Percentiles rank a stretch among this genome's conserved stretches.
Evolutionary conservation across 352 stramenopile species (phyloP).

Genomic region (Stramenopiles sp.): DNA sequence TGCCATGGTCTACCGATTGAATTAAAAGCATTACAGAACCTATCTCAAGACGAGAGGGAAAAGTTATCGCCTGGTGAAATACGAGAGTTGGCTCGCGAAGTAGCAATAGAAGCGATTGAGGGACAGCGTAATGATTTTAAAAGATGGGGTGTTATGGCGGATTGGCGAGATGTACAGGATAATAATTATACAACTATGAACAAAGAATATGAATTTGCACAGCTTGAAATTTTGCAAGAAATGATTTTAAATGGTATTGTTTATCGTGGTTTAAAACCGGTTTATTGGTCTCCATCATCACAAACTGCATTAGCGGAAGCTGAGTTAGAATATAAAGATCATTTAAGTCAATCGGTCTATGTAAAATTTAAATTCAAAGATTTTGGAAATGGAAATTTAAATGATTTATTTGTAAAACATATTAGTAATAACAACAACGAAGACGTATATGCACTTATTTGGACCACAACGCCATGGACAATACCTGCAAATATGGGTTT

Average conservation of each 20-base stretch:
- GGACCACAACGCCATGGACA: conserved; percentile 97
- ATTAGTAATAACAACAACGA: conserved; percentile 33
- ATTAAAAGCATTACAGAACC: conserved; percentile 79
- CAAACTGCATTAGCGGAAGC: conserved; percentile 89
- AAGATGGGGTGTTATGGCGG: conserved; percentile 74
- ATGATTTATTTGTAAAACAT: too few species aligned
- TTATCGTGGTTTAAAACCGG: conserved; percentile 89
- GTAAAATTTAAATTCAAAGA: conserved; percentile 49
- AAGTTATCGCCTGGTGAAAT: conserved; percentile 64
- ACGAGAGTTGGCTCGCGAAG: conserved; percentile 58
- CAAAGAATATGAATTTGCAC: conserved; percentile 77
- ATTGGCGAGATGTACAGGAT: conserved; percentile 47
- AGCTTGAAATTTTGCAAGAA: conserved; percentile 87
- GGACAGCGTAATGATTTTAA: conserved; percentile 74
- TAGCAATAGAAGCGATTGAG: conserved; percentile 71
- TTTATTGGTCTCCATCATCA: conserved; percentile 93
- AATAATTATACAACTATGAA: conserved; percentile 78
- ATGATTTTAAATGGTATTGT: conserved; percentile 87
- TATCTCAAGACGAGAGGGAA: conserved; percentile 12
- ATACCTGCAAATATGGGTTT: conserved; percentile 92
- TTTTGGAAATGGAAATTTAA: too few species aligned
- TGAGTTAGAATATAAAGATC: conserved; percentile 89
- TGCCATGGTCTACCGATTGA: conserved; percentile 96
- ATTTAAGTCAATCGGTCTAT: conserved; percentile 85
- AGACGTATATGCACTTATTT: conserved; percentile 54